Conservation (phyloP, 2,329 filamentous ascomycete species). For the Apiospora sp. region DNA sequence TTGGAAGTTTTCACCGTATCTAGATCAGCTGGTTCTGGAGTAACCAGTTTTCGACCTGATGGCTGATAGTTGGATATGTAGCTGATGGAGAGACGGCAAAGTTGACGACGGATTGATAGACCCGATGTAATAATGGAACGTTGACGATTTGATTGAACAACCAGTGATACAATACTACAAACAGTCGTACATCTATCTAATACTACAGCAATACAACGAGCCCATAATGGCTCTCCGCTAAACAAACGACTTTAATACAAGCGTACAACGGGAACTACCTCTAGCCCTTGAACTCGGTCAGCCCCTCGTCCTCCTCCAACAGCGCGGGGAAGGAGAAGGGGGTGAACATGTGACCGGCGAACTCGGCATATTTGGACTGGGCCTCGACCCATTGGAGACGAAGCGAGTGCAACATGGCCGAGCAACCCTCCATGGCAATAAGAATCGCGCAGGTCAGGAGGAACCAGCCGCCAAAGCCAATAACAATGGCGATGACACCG, state of each 20-base stretch:
- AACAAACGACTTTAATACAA: neutral
- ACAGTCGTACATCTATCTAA: conserved; percentile 24
- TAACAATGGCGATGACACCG: conserved; percentile 82
- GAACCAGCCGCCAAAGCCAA: conserved; percentile 91
- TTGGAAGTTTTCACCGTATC: too few relatives aligned
- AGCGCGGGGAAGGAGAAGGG: conserved; percentile 79
- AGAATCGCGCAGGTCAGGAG: conserved; percentile 78
- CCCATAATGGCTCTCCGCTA: neutral
- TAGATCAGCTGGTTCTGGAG: too few relatives aligned
- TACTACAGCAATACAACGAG: conserved; percentile 13
- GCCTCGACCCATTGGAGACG: conserved; percentile 86
- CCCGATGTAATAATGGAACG: neutral
- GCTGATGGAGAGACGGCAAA: neutral
- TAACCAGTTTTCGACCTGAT: too few relatives aligned
- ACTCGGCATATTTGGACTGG: conserved; percentile 86
- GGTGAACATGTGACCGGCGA: conserved; percentile 78
- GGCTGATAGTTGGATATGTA: too few relatives aligned
- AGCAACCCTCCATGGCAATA: conserved; percentile 84
- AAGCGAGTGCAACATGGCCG: conserved; percentile 82
- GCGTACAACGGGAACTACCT: conserved; percentile 29
- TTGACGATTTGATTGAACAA: conserved; percentile 6
- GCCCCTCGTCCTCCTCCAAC: conserved; percentile 71
- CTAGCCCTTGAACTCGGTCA: conserved; percentile 45
- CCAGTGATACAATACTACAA: conserved; percentile 20
- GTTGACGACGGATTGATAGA: neutral